These are phyloP conservation scores for Cercospora sesami DNA, from an alignment of 2,329 filamentous ascomycete genomes.

Conservation along the genomic window DNA sequence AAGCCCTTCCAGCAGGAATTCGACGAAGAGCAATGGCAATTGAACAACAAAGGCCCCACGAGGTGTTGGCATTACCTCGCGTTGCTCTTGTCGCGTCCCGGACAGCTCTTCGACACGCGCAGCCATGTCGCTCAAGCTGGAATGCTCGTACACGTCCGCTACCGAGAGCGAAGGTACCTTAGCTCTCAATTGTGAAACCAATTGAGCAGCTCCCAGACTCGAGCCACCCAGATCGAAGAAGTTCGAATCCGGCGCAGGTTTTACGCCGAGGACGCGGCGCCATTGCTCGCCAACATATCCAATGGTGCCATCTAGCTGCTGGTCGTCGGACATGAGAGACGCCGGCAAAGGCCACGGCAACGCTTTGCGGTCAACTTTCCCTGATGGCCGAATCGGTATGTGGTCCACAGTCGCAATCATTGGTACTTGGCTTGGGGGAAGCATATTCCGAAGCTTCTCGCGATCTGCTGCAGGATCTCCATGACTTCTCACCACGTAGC, in stretches of 20 bases:
- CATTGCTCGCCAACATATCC: conserved; percentile 10
- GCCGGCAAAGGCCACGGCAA: conserved; percentile 12
- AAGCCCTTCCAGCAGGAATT: conserved; percentile 8
- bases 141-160: conserved; percentile 10
- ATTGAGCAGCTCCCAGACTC: conserved; percentile 13
- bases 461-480: conserved; percentile 5
- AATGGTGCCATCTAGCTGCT: not conserved
- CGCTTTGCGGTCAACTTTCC: conserved; percentile 12
- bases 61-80: conserved; percentile 4
- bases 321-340: not conserved
- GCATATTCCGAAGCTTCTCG: conserved; percentile 13
- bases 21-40: conserved; percentile 3
- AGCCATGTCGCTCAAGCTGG: not conserved
- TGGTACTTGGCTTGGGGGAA: conserved; percentile 14
- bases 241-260: conserved; percentile 1
- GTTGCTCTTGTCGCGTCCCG: not conserved
- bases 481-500: conserved; percentile 13
- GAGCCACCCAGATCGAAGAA: conserved; percentile 17
- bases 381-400: conserved; percentile 10
- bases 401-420: conserved; percentile 13
- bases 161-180: conserved; percentile 7
- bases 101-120: conserved; percentile 8
- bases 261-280: conserved; percentile 13
- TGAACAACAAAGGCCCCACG: conserved; percentile 9
- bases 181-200: conserved; percentile 8